Evolutionary conservation across 176 grass and related monocot genomes (phyloP).

Genomic region (barley (Hordeum vulgare)): DNA sequence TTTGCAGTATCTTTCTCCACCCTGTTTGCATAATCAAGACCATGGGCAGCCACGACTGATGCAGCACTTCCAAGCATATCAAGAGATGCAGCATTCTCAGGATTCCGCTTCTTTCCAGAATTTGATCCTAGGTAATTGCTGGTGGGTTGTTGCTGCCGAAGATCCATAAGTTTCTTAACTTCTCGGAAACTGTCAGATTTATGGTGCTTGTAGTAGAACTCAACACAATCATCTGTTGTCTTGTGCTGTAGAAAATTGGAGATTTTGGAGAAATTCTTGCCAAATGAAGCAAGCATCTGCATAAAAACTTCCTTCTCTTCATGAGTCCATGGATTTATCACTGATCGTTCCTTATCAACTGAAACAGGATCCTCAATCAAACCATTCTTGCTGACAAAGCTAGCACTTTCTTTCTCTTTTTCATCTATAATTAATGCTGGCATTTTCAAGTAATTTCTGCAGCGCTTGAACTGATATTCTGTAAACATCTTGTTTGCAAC

Average conservation of each 20-base stretch:
- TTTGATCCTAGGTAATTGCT: constrained; percentile 74
- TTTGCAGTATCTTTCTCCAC: constrained; percentile 20
- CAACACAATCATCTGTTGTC: constrained; percentile 91
- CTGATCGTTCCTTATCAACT: too few species aligned
- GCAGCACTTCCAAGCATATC: constrained; percentile 56
- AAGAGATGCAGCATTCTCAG: constrained; percentile 56
- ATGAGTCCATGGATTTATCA: too few species aligned
- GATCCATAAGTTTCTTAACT: constrained; percentile 74
- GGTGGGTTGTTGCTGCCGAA: constrained; percentile 56
- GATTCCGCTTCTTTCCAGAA: constrained; percentile 76
- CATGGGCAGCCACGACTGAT: constrained; percentile 47
- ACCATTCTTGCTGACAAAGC: constrained; percentile 62
- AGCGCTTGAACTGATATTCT: constrained; percentile 63
- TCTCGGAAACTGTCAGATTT: constrained; percentile 93
- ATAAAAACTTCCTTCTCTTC: constrained; percentile 84
- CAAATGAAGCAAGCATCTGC: constrained; percentile 84
- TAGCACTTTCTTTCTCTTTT: constrained; percentile 43
- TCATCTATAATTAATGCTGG: constrained; percentile 70
- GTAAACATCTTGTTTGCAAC: constrained; percentile 56
- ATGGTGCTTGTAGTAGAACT: constrained; percentile 98
- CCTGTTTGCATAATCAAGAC: constrained; percentile 33
- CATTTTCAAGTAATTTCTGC: constrained; percentile 83
- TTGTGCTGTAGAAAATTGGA: constrained; percentile 74
- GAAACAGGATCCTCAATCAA: constrained; percentile 67
- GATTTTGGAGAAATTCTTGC: constrained; percentile 92